Evolutionary conservation across 306 rosid species (phyloP), one percentile per base, ranked within the genome.

Genomic region (Clitoria ternatea): DNA sequence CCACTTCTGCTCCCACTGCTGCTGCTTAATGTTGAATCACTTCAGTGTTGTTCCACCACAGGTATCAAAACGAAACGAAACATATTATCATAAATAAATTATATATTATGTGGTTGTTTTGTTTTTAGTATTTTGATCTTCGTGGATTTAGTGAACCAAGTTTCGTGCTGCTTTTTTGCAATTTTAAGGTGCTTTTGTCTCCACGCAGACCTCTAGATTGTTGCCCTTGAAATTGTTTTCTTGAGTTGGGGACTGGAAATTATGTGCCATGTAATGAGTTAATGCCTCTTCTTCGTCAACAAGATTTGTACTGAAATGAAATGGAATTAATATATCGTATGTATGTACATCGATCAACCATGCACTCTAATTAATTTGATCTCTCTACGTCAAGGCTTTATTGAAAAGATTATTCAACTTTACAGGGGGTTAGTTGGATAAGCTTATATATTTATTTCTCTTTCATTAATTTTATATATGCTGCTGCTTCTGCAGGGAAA

Each of bases 111-210:
- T 70, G 3, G 1, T 2, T 15, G 18, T 20, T 20, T 56, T 56
- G 61, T 54, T 37, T 7, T 13, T 27, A 8, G 37, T 54, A 26
- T 26, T 19, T 56, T 15, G 22, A 27, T 32, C 49, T 44, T 26
- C 56, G 4, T 45, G 15, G 19, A 42, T 65, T 55, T 20, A 18
- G 79, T 54, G 10, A 32, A 53, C 23, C 64, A 32, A 56, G 48
- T 66, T 66, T 73, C 40, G 43, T 29, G 66, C 45, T 22, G 33
- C 14, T 69, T 20, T 23, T 76, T 36, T 45, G 9, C 69, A 37
- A 57, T 49, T 48, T 66, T 56, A 60, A 77, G 73, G 71, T 72
- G 50, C 15, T 57, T 69, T 39, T 24, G 36, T 47, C n/a, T 39
- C 33, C 42, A 6, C 15, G 48, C 65, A 37, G 29, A 56, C 20